phyloP scores from a whole-genome alignment of 345 rosid species.

The Pistacia atlantica region DNA sequence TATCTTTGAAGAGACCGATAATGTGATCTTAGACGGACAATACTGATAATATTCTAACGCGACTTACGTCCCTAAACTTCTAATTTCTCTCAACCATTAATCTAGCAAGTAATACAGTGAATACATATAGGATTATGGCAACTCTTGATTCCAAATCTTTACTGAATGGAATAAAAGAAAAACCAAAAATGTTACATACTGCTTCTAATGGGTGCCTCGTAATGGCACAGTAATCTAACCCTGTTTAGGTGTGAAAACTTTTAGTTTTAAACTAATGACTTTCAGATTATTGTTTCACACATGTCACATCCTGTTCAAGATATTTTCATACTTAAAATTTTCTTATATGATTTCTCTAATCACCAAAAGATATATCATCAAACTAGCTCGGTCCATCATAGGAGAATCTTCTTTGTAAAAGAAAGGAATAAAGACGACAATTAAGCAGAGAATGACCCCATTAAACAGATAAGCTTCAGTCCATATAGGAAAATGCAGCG shows the following conservation, averaged over 20 bases:
- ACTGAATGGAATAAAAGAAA: no score
- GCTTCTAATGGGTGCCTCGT: no score
- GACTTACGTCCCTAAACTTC: neutral
- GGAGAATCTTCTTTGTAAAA: conserved; percentile 23
- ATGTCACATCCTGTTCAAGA: neutral
- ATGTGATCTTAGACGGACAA: neutral
- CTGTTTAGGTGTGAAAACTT: no score
- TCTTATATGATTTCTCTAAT: neutral
- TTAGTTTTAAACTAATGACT: no score
- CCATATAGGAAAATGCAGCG: neutral
- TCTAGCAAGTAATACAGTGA: neutral
- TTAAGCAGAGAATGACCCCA: conserved; percentile 24
- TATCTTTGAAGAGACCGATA: no score
- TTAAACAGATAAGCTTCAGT: conserved; percentile 8
- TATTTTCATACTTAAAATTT: neutral
- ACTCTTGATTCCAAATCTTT: neutral
- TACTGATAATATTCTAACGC: neutral
- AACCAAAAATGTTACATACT: no score
- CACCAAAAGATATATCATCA: conserved; percentile 5
- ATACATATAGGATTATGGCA: neutral
- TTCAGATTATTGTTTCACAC: no score
- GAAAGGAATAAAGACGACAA: conserved; percentile 36
- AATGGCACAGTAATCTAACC: no score
- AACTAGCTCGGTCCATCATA: conserved; percentile 10
- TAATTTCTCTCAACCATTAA: neutral